Evolutionary conservation across 148 eudicot genomes (phyloP), one percentile per base, ranked within the genome.

Genomic region (Fallopia convolvulus): DNA sequence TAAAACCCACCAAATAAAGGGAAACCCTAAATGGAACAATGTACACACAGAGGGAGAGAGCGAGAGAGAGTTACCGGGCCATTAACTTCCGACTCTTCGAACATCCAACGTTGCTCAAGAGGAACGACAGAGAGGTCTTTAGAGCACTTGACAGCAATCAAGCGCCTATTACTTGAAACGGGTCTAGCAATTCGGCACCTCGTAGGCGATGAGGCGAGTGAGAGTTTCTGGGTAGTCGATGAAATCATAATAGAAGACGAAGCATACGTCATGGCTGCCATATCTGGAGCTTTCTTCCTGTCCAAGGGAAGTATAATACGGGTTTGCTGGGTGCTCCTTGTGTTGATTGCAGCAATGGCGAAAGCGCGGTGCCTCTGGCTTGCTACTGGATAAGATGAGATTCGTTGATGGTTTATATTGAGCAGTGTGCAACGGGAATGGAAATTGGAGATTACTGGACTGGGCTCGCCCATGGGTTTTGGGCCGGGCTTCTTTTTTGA

Each of bases 101-200:
- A 91, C 99, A 96, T 91, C 99, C 97, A 95, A 0, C 93, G 89
- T 70, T 95, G 93, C 1, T 89, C 91, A 17, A 79, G 30, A 1
- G 97, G 97, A 10, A 93, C 84, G n/a, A 63, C 61, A n/a, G 84
- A 36, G 39, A 82, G 76, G 2, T 86, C 53, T 26, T 46, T 60
- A 66, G 33, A 44, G 82, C 79, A 63, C 75, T 79, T 33, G 80
- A 60, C 32, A 30, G 66, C 21, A 84, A 81, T 11, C 55, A 73
- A 13, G 13, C 50, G 75, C 41, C 52, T 17, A 42, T 44, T 44
- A 21, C 52, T 73, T 32, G 50, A 42, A 20, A 21, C 53, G 32
- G 55, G 39, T 20, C 32, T 44, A 6, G 55, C 30, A 73, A 73
- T 44, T 46, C 32, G 75, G 55, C 32, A 42, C 53, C 53, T 73